Evolutionary conservation across 768 basidiomycete genomes (phyloP), one percentile per base, ranked within the genome.

Genomic region (Phanerochaete carnosa): DNA sequence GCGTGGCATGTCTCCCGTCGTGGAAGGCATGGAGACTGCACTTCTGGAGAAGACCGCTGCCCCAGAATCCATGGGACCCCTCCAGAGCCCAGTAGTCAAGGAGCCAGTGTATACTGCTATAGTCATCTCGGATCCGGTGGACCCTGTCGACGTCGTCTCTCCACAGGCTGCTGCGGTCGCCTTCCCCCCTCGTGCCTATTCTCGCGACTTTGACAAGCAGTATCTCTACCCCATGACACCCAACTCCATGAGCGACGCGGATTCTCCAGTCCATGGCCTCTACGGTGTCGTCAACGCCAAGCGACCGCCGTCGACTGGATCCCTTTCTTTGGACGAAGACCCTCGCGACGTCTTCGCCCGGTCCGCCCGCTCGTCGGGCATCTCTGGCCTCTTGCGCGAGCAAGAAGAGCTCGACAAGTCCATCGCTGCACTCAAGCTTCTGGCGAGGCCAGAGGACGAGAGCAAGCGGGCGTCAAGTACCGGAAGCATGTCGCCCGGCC

Each of bases 341-440:
- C 52, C 53, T 2, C 37, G 32, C 60, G 55, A 30, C 16, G 52
- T 39, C 22, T 62, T 62, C 45, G 61, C 58, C 22, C 53, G 61
- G 15, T 68, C 70, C 12, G 65, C 69, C 13, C 66, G 66, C 39
- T 64, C 65, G 6, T 70, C 73, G 28, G 68, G 67, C 55, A 70
- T 70, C 45, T 70, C 71, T 11, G 58, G 80, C 55, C 75, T 90
- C 33, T 65, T 85, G 45, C 82, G 83, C 25, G 82, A 87, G 66
- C 86, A 88, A 68, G 79, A 70, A 1, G 85, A 89, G 62, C 76
- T 90, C 54, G 88, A 89, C 65, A 76, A 76, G 68, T 87, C 79
- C 59, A 88, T 90, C 55, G 83, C 83, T 29, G 81, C 79, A 35
- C 75, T 90, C 49, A 79, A 76, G 45, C 60, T 82, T 26, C 79